Evolutionary conservation across 1,284 basidiomycete genomes (phyloP).

Genomic region (Coriolopsis trogii): DNA sequence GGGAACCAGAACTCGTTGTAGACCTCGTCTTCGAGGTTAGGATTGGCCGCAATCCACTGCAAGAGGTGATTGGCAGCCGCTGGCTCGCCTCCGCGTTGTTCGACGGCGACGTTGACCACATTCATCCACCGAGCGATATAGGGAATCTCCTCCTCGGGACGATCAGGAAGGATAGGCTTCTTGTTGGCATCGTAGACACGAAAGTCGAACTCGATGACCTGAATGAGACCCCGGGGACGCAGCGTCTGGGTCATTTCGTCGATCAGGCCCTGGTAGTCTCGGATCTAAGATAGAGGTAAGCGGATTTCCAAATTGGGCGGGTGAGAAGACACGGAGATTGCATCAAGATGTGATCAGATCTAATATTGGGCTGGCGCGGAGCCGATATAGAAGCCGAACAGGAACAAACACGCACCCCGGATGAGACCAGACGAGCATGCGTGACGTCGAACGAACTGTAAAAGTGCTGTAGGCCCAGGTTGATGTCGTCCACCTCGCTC

Average conservation of each 20-base stretch:
- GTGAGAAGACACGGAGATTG: constrained; percentile 28
- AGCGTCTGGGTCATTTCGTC: constrained; percentile 69
- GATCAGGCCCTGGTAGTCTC: constrained; percentile 64
- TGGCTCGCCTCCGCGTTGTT: constrained; percentile 57
- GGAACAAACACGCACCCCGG: constrained; percentile 55
- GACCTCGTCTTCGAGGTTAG: constrained; percentile 56
- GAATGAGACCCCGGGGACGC: constrained; percentile 68
- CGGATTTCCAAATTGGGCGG: constrained; percentile 17
- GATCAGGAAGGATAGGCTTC: constrained; percentile 42
- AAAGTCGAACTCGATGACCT: constrained; percentile 72
- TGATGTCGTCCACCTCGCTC: constrained; percentile 82
- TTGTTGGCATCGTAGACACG: constrained; percentile 55
- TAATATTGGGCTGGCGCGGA: background rate
- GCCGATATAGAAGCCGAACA: constrained; percentile 16
- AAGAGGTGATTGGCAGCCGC: constrained; percentile 60
- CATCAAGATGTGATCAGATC: constrained; percentile 25
- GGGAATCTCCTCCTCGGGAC: constrained; percentile 42
- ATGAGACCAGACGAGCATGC: constrained; percentile 67
- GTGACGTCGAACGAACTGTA: constrained; percentile 76
- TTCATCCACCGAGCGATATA: constrained; percentile 67
- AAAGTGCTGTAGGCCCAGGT: constrained; percentile 79
- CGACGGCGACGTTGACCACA: constrained; percentile 51
- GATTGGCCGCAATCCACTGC: constrained; percentile 54
- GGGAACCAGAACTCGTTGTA: constrained; percentile 63
- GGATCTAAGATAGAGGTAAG: constrained; percentile 50